phyloP scores from a whole-genome alignment of 2,329 filamentous ascomycete genomes.

The Sporothrix brunneoviolacea region DNA sequence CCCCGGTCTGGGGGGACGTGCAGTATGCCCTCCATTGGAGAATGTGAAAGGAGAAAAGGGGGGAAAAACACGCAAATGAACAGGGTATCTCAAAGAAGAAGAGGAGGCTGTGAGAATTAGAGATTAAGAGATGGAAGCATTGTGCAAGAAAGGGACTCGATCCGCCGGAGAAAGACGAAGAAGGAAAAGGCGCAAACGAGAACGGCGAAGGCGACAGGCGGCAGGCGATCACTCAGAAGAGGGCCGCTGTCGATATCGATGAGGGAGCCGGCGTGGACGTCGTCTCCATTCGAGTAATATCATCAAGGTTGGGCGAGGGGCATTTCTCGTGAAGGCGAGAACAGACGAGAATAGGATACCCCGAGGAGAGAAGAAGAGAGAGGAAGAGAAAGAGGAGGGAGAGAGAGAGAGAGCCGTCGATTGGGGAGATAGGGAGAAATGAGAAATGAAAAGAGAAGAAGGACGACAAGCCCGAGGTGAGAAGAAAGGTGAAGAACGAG shows the following conservation, averaged over 20 bases:
- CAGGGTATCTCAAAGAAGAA: slow-evolving; percentile 1
- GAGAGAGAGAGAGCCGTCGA: background rate
- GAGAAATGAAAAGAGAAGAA: background rate
- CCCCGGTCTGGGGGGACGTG: slow-evolving; percentile 45
- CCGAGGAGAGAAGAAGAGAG: background rate
- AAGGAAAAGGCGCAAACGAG: background rate
- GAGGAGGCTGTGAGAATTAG: slow-evolving; percentile 6
- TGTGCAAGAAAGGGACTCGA: slow-evolving; percentile 1
- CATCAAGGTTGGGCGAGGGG: background rate
- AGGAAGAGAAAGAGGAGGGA: background rate
- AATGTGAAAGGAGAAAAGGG: background rate
- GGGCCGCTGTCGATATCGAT: background rate
- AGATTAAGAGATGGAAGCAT: slow-evolving; percentile 10
- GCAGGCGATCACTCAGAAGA: background rate
- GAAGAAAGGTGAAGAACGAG: background rate
- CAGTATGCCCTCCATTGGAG: slow-evolving; percentile 44
- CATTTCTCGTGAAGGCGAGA: too few species aligned
- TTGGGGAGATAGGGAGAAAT: background rate
- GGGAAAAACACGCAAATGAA: too few species aligned
- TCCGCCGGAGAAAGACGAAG: background rate
- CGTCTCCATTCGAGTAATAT: background rate
- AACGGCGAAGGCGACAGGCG: background rate
- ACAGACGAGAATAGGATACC: too few species aligned
- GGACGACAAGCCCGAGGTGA: background rate
- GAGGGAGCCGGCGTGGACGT: background rate